phyloP scores from a whole-genome alignment of 805 yeast genomes.

The Hanseniaspora pseudoguilliermondii region DNA sequence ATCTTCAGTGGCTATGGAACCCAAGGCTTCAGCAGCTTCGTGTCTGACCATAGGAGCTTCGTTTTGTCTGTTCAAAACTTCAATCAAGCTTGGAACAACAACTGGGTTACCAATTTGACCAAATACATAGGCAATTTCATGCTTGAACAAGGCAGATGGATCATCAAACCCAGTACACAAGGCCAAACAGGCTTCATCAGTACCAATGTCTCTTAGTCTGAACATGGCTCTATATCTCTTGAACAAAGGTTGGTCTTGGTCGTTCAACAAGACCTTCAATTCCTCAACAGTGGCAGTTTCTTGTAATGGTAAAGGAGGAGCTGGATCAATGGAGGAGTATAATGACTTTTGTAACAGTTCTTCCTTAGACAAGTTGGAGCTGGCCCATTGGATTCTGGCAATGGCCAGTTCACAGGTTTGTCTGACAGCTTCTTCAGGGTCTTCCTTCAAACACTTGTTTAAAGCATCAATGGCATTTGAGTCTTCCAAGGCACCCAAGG shows the following conservation, averaged over 20 bases:
- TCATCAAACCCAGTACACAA: conserved; percentile 82
- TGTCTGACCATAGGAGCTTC: conserved; percentile 99
- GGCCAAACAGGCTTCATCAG: conserved; percentile 85
- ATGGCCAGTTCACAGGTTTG: conserved; percentile 97
- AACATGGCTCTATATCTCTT: conserved; percentile 98
- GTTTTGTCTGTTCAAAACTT: conserved; percentile 57
- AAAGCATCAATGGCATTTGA: conserved; percentile 54
- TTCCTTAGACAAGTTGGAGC: conserved; percentile 47
- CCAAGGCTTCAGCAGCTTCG: conserved; percentile 98
- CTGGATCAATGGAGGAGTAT: conserved; percentile 88
- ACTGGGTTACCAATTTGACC: conserved; percentile 94
- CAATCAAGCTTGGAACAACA: conserved; percentile 74
- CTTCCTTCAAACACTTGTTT: conserved; percentile 49
- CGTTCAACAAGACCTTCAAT: conserved; percentile 56
- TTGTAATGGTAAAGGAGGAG: conserved; percentile 82
- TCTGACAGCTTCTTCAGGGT: conserved; percentile 76
- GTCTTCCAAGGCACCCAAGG: conserved; percentile 91
- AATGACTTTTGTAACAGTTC: conserved; percentile 66
- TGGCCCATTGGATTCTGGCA: conserved; percentile 88
- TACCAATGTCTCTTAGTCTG: conserved; percentile 86
- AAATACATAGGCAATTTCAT: conserved; percentile 95
- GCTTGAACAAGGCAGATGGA: conserved; percentile 86
- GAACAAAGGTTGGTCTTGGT: conserved; percentile 66
- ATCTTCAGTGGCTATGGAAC: conserved; percentile 91
- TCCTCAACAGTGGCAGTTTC: conserved; percentile 49